Evolutionary conservation across 225 moss, liverwort and hornwort species (phyloP).

Genomic region (Physcomitrium patens): DNA sequence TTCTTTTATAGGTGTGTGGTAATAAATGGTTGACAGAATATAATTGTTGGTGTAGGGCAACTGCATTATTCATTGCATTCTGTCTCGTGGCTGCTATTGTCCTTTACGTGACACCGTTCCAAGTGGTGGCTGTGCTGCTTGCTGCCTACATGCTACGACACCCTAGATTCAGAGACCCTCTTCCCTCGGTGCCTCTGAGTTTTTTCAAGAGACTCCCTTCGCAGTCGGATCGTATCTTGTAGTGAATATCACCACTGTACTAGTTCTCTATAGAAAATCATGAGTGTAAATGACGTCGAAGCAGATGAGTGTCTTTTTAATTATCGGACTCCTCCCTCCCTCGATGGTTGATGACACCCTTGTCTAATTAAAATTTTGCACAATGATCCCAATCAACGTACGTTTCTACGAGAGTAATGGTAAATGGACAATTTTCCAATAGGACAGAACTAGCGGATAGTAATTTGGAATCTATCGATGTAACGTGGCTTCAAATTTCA

Average conservation of each 20-base stretch:
- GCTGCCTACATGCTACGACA: slow-evolving; percentile 56
- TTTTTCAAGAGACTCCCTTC: slow-evolving; percentile 60
- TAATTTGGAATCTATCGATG: too few species aligned
- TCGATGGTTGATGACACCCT: background rate
- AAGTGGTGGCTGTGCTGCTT: slow-evolving; percentile 55
- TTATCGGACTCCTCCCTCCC: slow-evolving; percentile 20
- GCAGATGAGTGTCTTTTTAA: slow-evolving; percentile 26
- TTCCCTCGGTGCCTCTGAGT: slow-evolving; percentile 48
- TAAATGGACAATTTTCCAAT: too few species aligned
- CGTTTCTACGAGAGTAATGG: too few species aligned
- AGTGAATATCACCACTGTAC: too few species aligned
- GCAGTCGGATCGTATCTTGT: slow-evolving; percentile 59
- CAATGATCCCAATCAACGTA: too few species aligned
- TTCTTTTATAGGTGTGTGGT: background rate
- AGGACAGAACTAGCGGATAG: too few species aligned
- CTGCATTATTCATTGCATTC: slow-evolving; percentile 46
- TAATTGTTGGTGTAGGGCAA: slow-evolving; percentile 40
- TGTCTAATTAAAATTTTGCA: too few species aligned
- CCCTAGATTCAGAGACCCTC: slow-evolving; percentile 54
- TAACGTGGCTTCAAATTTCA: too few species aligned
- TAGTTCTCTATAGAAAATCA: background rate
- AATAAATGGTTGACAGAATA: background rate
- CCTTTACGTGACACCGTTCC: slow-evolving; percentile 56
- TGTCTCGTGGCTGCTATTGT: slow-evolving; percentile 52
- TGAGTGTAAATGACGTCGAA: background rate